Evolutionary conservation across 2,329 filamentous ascomycete genomes (phyloP).

Genomic region (Colletotrichum paranaense): DNA sequence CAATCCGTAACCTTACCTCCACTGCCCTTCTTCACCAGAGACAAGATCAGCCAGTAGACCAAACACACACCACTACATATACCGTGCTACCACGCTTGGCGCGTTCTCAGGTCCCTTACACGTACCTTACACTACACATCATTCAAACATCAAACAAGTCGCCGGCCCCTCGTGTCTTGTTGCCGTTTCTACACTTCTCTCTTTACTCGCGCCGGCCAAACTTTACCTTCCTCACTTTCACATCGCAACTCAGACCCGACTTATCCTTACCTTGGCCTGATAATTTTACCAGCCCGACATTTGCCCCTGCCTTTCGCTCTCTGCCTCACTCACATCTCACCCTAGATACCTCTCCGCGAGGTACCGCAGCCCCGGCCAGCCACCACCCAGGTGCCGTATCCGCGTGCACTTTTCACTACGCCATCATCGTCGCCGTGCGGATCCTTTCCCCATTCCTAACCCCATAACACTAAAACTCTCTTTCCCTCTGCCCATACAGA

Average conservation of each 20-base stretch:
- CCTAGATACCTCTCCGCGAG: background rate
- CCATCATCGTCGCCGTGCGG: constrained; percentile 19
- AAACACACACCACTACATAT: background rate
- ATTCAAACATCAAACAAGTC: constrained; percentile 7
- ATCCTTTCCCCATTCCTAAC: constrained; percentile 27
- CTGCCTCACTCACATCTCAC: background rate
- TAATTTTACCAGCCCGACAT: too few species aligned
- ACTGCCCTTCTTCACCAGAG: background rate
- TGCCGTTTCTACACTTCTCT: background rate
- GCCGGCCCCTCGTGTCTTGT: background rate
- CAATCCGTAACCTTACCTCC: background rate
- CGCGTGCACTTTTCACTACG: background rate
- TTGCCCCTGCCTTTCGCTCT: background rate
- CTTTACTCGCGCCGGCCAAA: background rate
- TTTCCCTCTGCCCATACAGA: constrained; percentile 12
- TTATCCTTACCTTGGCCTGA: background rate
- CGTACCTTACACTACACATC: background rate
- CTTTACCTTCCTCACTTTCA: background rate
- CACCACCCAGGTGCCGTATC: background rate
- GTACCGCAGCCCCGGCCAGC: background rate
- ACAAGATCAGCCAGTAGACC: background rate
- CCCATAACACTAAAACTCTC: constrained; percentile 23
- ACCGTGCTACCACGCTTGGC: background rate
- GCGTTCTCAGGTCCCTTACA: background rate
- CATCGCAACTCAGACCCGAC: background rate